Conservation (phyloP, 192 early-diverging fungal species). For the Coemansia sp. region DNA sequence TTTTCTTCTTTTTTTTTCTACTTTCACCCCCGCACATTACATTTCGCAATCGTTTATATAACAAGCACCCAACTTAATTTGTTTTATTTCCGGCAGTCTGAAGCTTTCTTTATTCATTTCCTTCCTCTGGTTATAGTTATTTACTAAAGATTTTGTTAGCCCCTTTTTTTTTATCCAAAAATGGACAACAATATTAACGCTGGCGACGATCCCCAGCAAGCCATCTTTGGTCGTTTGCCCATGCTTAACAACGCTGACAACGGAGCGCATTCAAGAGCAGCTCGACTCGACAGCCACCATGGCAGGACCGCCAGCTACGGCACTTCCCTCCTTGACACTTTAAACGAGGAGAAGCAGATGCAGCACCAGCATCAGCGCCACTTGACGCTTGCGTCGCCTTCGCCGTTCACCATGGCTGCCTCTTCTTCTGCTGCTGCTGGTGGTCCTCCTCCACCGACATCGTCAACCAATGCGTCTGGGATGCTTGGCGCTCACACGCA, state of each 20-base stretch:
- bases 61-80: slow-evolving; percentile 3
- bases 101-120: background rate
- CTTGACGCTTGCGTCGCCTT: slow-evolving; percentile 15
- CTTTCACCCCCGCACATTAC: background rate
- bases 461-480: slow-evolving; percentile 31
- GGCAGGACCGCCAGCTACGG: slow-evolving; percentile 52
- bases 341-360: slow-evolving; percentile 44
- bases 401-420: slow-evolving; percentile 20
- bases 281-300: slow-evolving; percentile 35
- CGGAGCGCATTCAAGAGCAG: slow-evolving; percentile 11
- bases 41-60: background rate
- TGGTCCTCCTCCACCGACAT: background rate
- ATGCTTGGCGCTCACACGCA: slow-evolving; percentile 45
- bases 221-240: slow-evolving; percentile 17
- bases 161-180: background rate
- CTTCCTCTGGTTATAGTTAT: slow-evolving; percentile 4
- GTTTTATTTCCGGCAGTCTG: background rate
- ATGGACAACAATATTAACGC: slow-evolving; percentile 15
- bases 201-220: background rate
- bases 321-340: slow-evolving; percentile 51
- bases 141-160: background rate
- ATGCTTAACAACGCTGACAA: background rate
- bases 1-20: background rate
- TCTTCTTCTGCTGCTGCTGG: background rate
- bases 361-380: slow-evolving; percentile 25